Conservation (phyloP, 352 stramenopile genomes). For the Pythium aristosporum region DNA sequence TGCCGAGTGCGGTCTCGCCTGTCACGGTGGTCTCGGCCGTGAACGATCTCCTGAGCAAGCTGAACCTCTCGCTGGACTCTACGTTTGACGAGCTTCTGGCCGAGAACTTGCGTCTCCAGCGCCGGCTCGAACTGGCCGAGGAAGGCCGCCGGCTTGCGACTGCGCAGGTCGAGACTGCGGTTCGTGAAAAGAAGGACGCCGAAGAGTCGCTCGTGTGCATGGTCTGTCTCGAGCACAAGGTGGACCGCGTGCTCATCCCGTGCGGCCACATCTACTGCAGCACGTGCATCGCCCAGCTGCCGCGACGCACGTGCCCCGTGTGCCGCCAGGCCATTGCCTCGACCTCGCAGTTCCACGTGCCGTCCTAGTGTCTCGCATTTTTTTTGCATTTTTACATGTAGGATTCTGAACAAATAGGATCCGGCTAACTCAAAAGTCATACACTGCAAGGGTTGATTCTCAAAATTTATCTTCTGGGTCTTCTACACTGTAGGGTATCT, state of each 20-base stretch:
- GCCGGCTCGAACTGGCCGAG: constrained; percentile 61
- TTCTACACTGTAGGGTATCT: neutral
- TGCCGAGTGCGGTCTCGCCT: constrained; percentile 26
- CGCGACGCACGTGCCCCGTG: constrained; percentile 63
- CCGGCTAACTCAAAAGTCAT: no score
- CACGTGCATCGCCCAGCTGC: constrained; percentile 59
- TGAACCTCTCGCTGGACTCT: constrained; percentile 70
- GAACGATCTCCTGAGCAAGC: constrained; percentile 65
- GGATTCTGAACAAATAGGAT: neutral
- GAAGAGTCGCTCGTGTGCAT: constrained; percentile 75
- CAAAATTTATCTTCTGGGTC: no score
- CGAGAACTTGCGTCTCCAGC: constrained; percentile 63
- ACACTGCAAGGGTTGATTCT: no score
- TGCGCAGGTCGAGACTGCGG: constrained; percentile 62
- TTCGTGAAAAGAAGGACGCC: constrained; percentile 73
- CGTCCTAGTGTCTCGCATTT: constrained; percentile 33
- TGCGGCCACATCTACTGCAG: constrained; percentile 84
- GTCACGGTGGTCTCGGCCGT: constrained; percentile 68
- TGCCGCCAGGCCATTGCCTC: constrained; percentile 61
- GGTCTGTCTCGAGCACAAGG: constrained; percentile 79
- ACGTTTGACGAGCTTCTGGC: constrained; percentile 66
- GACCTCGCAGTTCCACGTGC: constrained; percentile 68
- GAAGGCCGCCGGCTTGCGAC: constrained; percentile 53
- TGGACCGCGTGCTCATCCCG: constrained; percentile 79
- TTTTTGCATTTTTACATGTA: neutral